Percentiles rank a stretch among this genome's conserved stretches.
Evolutionary conservation across 139 green algal genomes (phyloP).

Genomic region (Coelastrella sp.): DNA sequence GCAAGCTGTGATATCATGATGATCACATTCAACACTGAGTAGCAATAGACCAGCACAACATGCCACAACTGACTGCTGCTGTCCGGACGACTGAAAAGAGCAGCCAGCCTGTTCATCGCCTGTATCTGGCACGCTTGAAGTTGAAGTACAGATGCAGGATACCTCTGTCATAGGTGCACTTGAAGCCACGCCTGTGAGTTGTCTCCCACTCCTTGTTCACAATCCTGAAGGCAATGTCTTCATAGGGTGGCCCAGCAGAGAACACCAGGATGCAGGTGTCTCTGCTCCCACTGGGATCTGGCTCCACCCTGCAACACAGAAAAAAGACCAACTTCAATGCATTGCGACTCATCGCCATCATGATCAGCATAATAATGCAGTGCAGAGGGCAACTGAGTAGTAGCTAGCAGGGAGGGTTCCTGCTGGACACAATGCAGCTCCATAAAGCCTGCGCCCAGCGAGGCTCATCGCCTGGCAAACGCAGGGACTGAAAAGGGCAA

Average conservation of each 20-base stretch:
- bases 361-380: no score
- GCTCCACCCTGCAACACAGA: constrained; percentile 68
- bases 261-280: constrained; percentile 96
- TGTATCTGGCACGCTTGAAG: constrained; percentile 91
- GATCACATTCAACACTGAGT: no score
- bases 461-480: no score
- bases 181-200: constrained; percentile 86
- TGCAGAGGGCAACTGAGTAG: no score
- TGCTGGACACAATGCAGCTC: no score
- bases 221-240: constrained; percentile 86
- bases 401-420: no score
- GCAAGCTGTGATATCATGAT: no score
- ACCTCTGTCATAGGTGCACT: constrained; percentile 96
- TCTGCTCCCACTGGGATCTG: constrained; percentile 77
- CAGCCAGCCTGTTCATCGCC: constrained; percentile 64
- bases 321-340: neutral
- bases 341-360: no score
- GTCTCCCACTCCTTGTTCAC: constrained; percentile 95
- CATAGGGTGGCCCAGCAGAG: constrained; percentile 95
- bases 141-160: constrained; percentile 99
- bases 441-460: no score
- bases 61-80: no score
- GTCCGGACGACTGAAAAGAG: neutral
- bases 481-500: no score
- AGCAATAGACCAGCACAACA: no score